A percentile compares a stretch with the other conserved stretches of the same genome.
phyloP scores from a whole-genome alignment of 2,329 filamentous ascomycete genomes.

The Ophiostoma sp. region DNA sequence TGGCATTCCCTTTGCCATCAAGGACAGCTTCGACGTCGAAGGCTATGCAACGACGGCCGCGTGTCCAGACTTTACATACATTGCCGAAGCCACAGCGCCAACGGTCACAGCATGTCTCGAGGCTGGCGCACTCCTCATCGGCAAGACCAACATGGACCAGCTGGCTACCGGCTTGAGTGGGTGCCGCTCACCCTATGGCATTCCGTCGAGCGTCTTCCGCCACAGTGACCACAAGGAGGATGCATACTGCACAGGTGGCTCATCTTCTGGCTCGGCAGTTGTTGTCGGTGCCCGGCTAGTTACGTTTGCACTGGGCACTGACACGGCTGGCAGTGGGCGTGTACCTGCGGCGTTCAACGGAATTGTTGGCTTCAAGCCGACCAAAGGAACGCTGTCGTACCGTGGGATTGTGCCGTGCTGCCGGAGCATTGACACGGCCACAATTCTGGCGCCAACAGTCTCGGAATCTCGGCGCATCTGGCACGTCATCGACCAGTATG shows the following conservation, averaged over 20 bases:
- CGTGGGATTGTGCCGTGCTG: constrained; percentile 40
- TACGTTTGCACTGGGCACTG: constrained; percentile 57
- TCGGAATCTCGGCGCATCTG: constrained; percentile 50
- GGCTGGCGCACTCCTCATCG: constrained; percentile 56
- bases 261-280: constrained; percentile 57
- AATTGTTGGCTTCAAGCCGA: constrained; percentile 54
- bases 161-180: constrained; percentile 61
- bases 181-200: constrained; percentile 57
- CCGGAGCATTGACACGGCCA: constrained; percentile 24
- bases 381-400: constrained; percentile 51
- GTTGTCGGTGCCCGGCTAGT: constrained; percentile 55
- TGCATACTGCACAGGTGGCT: constrained; percentile 47
- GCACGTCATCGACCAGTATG: constrained; percentile 47
- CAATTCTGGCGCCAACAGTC: constrained; percentile 30
- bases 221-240: constrained; percentile 11
- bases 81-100: constrained; percentile 47
- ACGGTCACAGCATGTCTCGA: constrained; percentile 50
- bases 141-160: constrained; percentile 62
- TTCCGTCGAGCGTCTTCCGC: constrained; percentile 41
- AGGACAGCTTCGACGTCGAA: constrained; percentile 57
- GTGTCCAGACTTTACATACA: constrained; percentile 51
- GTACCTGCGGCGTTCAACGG: constrained; percentile 57
- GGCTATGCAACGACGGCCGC: constrained; percentile 53
- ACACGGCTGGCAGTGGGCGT: constrained; percentile 56
- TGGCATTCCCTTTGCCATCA: constrained; percentile 58